Base-by-base conservation (phyloP, 2,329 filamentous ascomycete species). In the Dryadomyces quercus-mongolicae region DNA sequence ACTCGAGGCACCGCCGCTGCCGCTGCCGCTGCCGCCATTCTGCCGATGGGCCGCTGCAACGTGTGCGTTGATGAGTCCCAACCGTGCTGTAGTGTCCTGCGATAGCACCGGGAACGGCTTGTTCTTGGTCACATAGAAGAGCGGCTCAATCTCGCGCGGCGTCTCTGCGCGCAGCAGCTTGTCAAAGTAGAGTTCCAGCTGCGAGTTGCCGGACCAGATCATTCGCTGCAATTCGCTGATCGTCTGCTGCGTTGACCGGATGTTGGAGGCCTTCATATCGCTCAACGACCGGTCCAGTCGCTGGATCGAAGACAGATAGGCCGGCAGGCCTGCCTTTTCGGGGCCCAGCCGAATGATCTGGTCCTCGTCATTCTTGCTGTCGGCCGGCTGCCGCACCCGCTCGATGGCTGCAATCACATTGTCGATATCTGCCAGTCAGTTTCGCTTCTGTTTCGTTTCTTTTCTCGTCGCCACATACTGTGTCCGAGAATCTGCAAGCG, bases 121-220 rank as follows among this genome's bases (percentile, higher is more conserved):
- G 73, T 89, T 81, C 69, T 97, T 97, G 18, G 90, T 96, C 62
- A 96, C 85, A 65, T 85, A 96, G 68, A 95, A 88, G 47, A 98
- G 73, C 8, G 93, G 91, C 65, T 98, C 93, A 51, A 97, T 79
- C 2, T 86, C 81, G 51, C 81, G 80, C 15, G 88, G 85, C 43
- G 91, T 88, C 61, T 95, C 87, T 58, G 78, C 80, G 47, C 77
- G 74, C 42, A 98, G 72, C 53, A 90, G 76, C 56, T 85, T 83
- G 58, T 90, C 81, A 65, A 96, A 95, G 54, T 92, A 79, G 54
- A 82, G 82, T 68, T 97, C 90, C 36, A 98, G 75, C 66, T 94
- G 89, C 13, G 81, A 80, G 60, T 86, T 90, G 22, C 90, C 93
- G 5, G 82, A 80, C 62, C 84, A 86, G 56, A 96, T 74, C 40